These are phyloP conservation scores for Pichia insulana DNA, from an alignment of 805 yeast species.

Conservation along the genomic window DNA sequence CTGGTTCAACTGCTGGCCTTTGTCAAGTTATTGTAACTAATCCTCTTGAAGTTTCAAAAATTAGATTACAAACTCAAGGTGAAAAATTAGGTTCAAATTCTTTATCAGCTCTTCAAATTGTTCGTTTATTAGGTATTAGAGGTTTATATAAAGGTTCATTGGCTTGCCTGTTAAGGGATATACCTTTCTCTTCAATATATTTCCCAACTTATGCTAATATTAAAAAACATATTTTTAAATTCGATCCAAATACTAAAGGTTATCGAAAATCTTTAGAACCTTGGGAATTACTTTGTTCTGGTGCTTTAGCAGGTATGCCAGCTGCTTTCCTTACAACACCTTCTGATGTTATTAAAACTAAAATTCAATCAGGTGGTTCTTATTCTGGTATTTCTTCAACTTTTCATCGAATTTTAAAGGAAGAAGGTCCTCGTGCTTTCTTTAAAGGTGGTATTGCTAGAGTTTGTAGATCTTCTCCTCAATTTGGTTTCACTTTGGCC, in stretches of 20 bases:
- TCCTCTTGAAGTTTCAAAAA: slow-evolving; percentile 92
- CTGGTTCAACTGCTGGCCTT: slow-evolving; percentile 94
- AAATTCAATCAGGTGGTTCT: slow-evolving; percentile 76
- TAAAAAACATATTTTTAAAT: slow-evolving; percentile 71
- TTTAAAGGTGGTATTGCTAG: slow-evolving; percentile 97
- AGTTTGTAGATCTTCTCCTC: slow-evolving; percentile 92
- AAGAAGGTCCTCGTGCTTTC: slow-evolving; percentile 80
- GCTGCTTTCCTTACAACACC: slow-evolving; percentile 97
- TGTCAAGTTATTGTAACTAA: slow-evolving; percentile 95
- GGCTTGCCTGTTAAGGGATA: slow-evolving; percentile 90
- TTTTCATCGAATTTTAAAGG: slow-evolving; percentile 58
- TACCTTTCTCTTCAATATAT: slow-evolving; percentile 93
- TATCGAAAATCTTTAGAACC: slow-evolving; percentile 56
- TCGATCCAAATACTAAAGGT: slow-evolving; percentile 62
- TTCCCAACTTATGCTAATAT: slow-evolving; percentile 95
- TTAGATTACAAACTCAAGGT: slow-evolving; percentile 90
- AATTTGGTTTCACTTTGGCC: slow-evolving; percentile 96
- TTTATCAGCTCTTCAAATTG: slow-evolving; percentile 57
- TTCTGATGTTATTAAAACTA: slow-evolving; percentile 91
- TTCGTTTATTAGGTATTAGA: slow-evolving; percentile 66
- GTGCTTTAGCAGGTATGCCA: slow-evolving; percentile 97
- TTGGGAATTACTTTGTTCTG: slow-evolving; percentile 78
- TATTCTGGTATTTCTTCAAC: slow-evolving; percentile 78
- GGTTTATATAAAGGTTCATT: slow-evolving; percentile 89
- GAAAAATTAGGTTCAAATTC: slow-evolving; percentile 29